phyloP scores from a whole-genome alignment of 192 early-diverging fungal species.

The Geosiphon pyriformis region DNA sequence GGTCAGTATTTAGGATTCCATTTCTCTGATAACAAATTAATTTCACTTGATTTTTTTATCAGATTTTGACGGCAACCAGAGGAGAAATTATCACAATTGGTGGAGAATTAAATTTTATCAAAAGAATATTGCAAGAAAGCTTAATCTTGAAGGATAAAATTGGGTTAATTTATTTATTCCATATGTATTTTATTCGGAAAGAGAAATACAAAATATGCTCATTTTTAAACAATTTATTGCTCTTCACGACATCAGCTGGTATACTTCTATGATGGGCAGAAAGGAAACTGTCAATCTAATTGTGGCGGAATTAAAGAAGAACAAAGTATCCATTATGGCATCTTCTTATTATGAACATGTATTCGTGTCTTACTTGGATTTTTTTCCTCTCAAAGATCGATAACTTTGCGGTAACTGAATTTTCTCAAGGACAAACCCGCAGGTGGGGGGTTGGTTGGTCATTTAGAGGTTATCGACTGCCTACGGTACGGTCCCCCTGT shows the following conservation, averaged over 20 bases:
- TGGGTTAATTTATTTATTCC: conserved; percentile 22
- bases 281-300: conserved; percentile 45
- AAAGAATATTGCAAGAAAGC: conserved; percentile 66
- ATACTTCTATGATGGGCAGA: conserved; percentile 71
- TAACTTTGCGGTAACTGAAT: conserved; percentile 50
- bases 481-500: conserved; percentile 26
- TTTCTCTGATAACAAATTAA: neutral
- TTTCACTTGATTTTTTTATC: neutral
- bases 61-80: conserved; percentile 52
- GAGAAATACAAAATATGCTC: neutral
- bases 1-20: conserved; percentile 23
- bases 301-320: conserved; percentile 34
- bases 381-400: conserved; percentile 31
- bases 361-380: neutral
- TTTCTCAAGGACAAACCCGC: conserved; percentile 48
- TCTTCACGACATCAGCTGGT: conserved; percentile 56
- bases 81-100: conserved; percentile 77
- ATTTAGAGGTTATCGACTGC: conserved; percentile 35
- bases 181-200: too few species aligned
- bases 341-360: neutral
- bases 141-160: conserved; percentile 31
- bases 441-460: conserved; percentile 58
- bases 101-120: conserved; percentile 73
- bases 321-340: conserved; percentile 30
- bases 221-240: neutral